Conservation (phyloP, 208 protist species). For the Phytomonas francai region DNA sequence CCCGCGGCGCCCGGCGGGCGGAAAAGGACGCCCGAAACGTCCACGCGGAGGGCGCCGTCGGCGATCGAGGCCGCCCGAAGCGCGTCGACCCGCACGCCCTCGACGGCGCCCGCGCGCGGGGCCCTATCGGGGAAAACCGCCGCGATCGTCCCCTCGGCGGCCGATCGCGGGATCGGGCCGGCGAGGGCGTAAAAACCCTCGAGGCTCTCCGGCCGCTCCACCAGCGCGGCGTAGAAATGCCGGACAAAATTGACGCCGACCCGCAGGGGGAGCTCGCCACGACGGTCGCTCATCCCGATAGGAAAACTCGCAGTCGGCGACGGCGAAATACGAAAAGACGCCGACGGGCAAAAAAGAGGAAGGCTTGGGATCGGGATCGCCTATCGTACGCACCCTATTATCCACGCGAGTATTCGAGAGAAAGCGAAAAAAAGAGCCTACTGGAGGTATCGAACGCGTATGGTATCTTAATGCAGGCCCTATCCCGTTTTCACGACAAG, state of each 20-base stretch:
- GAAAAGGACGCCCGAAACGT: slow-evolving; percentile 18
- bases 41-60: slow-evolving; percentile 6
- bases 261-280: neutral
- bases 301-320: neutral
- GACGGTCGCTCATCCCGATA: neutral
- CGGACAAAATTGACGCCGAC: slow-evolving; percentile 58
- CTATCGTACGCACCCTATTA: too few relatives aligned
- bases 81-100: slow-evolving; percentile 22
- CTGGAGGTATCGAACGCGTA: neutral
- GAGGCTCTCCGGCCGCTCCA: slow-evolving; percentile 35
- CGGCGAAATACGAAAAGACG: neutral
- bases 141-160: neutral
- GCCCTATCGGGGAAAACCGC: neutral
- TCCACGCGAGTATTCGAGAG: neutral
- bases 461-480: neutral
- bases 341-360: neutral
- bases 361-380: neutral
- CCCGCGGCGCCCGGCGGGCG: slow-evolving; percentile 15
- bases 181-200: slow-evolving; percentile 28
- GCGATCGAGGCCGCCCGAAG: slow-evolving; percentile 24
- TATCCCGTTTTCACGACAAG: neutral
- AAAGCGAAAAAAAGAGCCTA: too few relatives aligned
- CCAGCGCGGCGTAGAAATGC: slow-evolving; percentile 61
- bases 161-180: too few relatives aligned
- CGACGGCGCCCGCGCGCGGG: neutral